Base-by-base conservation (phyloP, 2,329 filamentous ascomycete genomes). In the Chaetomium strumarium region DNA sequence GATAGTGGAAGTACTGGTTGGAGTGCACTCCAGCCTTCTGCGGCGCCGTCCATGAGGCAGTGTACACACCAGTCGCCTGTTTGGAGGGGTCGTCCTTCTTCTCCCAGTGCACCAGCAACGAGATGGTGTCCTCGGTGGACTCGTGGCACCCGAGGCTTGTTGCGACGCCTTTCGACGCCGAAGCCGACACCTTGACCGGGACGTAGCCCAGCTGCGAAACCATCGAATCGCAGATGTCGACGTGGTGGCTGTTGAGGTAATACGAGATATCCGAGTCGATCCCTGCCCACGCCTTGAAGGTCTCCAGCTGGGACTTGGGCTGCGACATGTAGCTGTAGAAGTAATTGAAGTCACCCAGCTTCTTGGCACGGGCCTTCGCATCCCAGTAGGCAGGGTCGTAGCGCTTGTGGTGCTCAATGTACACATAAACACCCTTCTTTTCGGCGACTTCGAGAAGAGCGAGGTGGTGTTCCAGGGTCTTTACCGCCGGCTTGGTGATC, bases 301-400 rank as follows among this genome's bases (percentile, higher is more conserved):
- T 96, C 76, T 95, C 88, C 44, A 96, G 80, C 73, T 95, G 90
- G 46, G 79, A 89, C 74, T 95, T 95, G 55, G 86, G 88, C 76
- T 96, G 90, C 46, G 84, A 89, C 90, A 96, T 95, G 80, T 96
- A 96, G 63, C 82, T 86, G 79, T 96, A 96, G 69, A 95, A 96
- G 78, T 96, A 96, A 77, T 95, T 96, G 82, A 96, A 96, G 72
- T 96, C 90, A 59, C 91, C 91, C 8, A 96, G 76, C 49, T 77
- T 83, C 65, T 81, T 74, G 13, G 89, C 88, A 62, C 86, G 84
- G 72, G 85, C 85, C 46, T 85, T 81, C 13, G 92, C 92, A 68
- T 96, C 91, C 13, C 88, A 83, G 74, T 96, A 96, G 19, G 90
- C 90, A 2, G 91, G 91, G 68, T 96, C 91, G 72, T 85, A 96